phyloP scores from a whole-genome alignment of 139 green algal species.

The Chlamydomonas urium region DNA sequence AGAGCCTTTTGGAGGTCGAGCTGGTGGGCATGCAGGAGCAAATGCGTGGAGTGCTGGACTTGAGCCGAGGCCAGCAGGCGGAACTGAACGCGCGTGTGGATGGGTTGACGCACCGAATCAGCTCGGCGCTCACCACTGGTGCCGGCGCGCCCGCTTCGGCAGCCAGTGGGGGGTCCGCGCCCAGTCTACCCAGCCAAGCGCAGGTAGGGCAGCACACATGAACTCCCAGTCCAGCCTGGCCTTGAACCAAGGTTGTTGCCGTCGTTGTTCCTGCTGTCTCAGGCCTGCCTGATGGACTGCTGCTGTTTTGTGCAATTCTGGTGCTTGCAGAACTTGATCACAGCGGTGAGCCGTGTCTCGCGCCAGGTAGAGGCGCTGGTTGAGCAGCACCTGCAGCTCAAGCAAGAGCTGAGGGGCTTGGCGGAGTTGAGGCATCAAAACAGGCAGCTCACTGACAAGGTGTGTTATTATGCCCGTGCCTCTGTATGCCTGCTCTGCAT shows the following conservation, averaged over 20 bases:
- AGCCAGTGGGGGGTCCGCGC: too few relatives aligned
- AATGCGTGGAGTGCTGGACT: constrained; percentile 11
- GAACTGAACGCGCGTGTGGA: constrained; percentile 11
- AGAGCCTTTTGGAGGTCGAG: constrained; percentile 7
- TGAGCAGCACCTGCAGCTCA: constrained; percentile 5
- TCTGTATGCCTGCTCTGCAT: too few relatives aligned
- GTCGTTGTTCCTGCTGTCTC: too few relatives aligned
- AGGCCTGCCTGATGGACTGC: too few relatives aligned
- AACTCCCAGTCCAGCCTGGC: too few relatives aligned
- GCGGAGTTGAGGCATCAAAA: background rate
- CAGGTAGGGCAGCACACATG: too few relatives aligned
- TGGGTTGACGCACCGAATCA: constrained; percentile 4
- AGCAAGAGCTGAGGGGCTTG: background rate
- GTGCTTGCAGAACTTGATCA: background rate
- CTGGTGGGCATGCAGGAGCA: constrained; percentile 12
- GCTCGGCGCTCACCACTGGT: background rate
- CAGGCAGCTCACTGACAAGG: constrained; percentile 1
- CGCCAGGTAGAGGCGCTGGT: constrained; percentile 1
- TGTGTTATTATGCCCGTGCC: too few relatives aligned
- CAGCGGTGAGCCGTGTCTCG: background rate
- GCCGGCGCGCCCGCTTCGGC: too few relatives aligned
- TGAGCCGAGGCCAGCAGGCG: background rate
- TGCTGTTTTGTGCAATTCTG: too few relatives aligned
- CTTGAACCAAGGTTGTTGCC: too few relatives aligned
- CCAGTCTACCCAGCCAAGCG: too few relatives aligned